phyloP scores from a whole-genome alignment of 140 eudicot genomes.

The Bidens hawaiensis region DNA sequence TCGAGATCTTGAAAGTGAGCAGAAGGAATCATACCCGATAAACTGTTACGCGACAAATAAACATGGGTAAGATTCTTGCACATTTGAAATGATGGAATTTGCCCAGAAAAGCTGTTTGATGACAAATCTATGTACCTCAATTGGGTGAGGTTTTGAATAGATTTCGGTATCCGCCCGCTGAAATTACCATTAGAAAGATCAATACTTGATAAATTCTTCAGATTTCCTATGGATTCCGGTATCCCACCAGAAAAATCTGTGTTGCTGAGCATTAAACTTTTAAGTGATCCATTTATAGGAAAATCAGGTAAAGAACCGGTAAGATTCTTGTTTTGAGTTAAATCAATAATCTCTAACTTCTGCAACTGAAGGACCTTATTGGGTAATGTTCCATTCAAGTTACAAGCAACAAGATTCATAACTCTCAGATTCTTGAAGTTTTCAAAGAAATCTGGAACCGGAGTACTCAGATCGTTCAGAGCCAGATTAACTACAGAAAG shows the following conservation, averaged over 20 bases:
- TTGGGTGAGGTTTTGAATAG: slow-evolving; percentile 25
- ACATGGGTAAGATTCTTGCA: slow-evolving; percentile 33
- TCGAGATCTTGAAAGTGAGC: slow-evolving; percentile 26
- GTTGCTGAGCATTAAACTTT: slow-evolving; percentile 15
- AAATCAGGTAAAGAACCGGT: slow-evolving; percentile 39
- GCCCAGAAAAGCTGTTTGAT: slow-evolving; percentile 26
- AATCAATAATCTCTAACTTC: slow-evolving; percentile 26
- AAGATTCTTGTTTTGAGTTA: slow-evolving; percentile 22
- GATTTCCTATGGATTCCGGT: slow-evolving; percentile 40
- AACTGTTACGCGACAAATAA: slow-evolving; percentile 25
- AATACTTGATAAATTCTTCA: slow-evolving; percentile 16
- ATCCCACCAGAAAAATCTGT: slow-evolving; percentile 36
- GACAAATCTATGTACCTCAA: slow-evolving; percentile 35
- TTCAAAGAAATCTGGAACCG: slow-evolving; percentile 37
- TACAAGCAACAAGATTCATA: slow-evolving; percentile 23
- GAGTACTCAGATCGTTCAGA: slow-evolving; percentile 25
- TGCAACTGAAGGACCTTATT: slow-evolving; percentile 30
- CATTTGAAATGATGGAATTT: slow-evolving; percentile 29
- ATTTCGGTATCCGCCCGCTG: slow-evolving; percentile 30
- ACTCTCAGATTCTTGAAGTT: slow-evolving; percentile 24
- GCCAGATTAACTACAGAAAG: slow-evolving; percentile 39
- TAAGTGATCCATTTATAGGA: slow-evolving; percentile 31
- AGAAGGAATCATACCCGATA: slow-evolving; percentile 28
- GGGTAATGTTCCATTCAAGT: slow-evolving; percentile 38
- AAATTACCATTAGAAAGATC: slow-evolving; percentile 17